Evolutionary conservation across 768 basidiomycete genomes (phyloP).

Genomic region (Lactarius hengduanensis): DNA sequence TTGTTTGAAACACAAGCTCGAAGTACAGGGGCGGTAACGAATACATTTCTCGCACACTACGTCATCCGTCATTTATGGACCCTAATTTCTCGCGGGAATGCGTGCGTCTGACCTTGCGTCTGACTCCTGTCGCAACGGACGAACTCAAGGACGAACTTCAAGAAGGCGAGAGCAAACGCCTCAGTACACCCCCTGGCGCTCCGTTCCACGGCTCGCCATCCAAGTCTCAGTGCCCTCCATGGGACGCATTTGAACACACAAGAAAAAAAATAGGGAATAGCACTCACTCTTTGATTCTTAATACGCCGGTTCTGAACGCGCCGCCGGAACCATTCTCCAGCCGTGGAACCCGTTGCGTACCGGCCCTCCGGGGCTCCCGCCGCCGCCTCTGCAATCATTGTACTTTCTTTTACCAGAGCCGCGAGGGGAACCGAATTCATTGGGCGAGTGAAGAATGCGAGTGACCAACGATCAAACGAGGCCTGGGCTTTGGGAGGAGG

Average conservation of each 20-base stretch:
- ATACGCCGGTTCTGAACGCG: conserved; percentile 40
- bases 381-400: conserved; percentile 46
- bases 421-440: conserved; percentile 51
- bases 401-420: conserved; percentile 52
- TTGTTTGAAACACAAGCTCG: not conserved
- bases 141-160: too few relatives aligned
- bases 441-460: conserved; percentile 72
- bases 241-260: too few relatives aligned
- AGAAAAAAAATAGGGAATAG: not conserved
- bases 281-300: not conserved
- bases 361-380: conserved; percentile 36
- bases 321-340: conserved; percentile 44
- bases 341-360: conserved; percentile 40
- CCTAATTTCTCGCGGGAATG: not conserved
- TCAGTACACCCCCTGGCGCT: conserved; percentile 12
- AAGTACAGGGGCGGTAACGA: not conserved
- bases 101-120: not conserved
- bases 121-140: not conserved
- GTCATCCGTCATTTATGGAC: not conserved
- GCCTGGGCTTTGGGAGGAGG: conserved; percentile 61
- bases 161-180: not conserved
- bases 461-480: conserved; percentile 57
- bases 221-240: conserved; percentile 21
- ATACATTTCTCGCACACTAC: not conserved
- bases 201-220: conserved; percentile 23